Evolutionary conservation across 345 rosid species (phyloP).

Genomic region (Cochlearia excelsa): DNA sequence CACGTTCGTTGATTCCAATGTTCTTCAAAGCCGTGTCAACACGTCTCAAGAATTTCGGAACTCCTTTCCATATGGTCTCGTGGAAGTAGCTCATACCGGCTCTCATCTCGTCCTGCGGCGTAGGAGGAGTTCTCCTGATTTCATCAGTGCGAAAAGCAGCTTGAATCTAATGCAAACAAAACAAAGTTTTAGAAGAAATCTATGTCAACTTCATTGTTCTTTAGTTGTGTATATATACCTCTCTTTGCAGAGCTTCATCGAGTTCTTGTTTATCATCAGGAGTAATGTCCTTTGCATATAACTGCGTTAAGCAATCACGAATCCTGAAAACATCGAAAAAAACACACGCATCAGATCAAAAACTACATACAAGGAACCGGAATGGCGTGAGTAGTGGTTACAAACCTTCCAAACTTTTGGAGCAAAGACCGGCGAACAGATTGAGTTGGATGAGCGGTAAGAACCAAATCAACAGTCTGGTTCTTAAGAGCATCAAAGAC

Average conservation of each 20-base stretch:
- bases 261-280: conserved; percentile 99
- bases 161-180: conserved; percentile 63
- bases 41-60: conserved; percentile 92
- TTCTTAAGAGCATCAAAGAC: conserved; percentile 94
- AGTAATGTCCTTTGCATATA: conserved; percentile 90
- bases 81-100: too few relatives aligned
- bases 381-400: not conserved
- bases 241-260: conserved; percentile 95
- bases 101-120: conserved; percentile 97
- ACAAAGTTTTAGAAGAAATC: conserved; percentile 8
- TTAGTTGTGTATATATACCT: conserved; percentile 44
- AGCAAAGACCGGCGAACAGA: conserved; percentile 93
- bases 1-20: conserved; percentile 84
- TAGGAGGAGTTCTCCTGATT: conserved; percentile 91
- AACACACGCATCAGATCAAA: conserved; percentile 14
- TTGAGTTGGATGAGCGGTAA: conserved; percentile 99
- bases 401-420: conserved; percentile 92
- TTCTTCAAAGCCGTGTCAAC: conserved; percentile 94
- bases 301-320: conserved; percentile 76
- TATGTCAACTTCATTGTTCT: not conserved
- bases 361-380: not conserved
- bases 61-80: conserved; percentile 68
- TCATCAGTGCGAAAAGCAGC: conserved; percentile 99
- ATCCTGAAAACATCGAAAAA: conserved; percentile 47
- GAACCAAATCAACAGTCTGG: conserved; percentile 91